Evolutionary conservation across 768 basidiomycete species (phyloP), one percentile per base, ranked within the genome.

Genomic region (Fistulinella prunicolor): DNA sequence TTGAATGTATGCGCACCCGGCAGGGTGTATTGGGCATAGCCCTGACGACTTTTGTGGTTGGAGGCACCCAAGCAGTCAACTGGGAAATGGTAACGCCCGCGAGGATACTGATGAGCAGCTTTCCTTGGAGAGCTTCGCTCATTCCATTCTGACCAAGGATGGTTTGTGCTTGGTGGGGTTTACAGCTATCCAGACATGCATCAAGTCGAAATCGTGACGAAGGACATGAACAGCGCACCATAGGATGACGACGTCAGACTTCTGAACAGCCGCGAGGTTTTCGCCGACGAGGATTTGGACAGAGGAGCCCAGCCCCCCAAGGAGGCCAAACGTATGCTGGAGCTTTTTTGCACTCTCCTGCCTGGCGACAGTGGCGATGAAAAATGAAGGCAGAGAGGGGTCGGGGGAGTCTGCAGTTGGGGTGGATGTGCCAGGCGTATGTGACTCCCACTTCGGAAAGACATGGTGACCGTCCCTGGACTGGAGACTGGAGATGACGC

Each of bases 1-100:
- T 23, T 7, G 9, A n/a, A 30, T 23, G 17, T 37, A 56, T n/a
- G n/a, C 80, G 49, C 51, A 94, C 95, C 68, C 90, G 90, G 73
- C 89, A 92, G 17, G 96, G 94, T 2, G 95, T 98, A 63, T 99
- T 99, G 55, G 96, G 94, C 96, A 99, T 99, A 10, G 93, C 90
- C 47, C 96, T 85, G 50, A 98, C 84, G 50, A 97, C 87, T 57
- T 81, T 83, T 36, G 91, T 92, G n/a, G 75, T 76, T 3, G 85
- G 76, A 21, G 73, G 72, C 26, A 94, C 89, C 87, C 86, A 88
- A 6, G 68, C 75, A 38, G 75, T 69, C 30, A 98, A 73, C 66
- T 97, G 94, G 28, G 73, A 53, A 54, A 98, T 87, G 23, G 89
- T 97, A 5, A 96, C 87, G 56, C 96, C 96, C n/a, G 96, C 94